A percentile compares a stretch with the other conserved stretches of the same genome.
Evolutionary conservation across 2,329 filamentous ascomycete genomes (phyloP).

Genomic region (Alternaria ethzedia): DNA sequence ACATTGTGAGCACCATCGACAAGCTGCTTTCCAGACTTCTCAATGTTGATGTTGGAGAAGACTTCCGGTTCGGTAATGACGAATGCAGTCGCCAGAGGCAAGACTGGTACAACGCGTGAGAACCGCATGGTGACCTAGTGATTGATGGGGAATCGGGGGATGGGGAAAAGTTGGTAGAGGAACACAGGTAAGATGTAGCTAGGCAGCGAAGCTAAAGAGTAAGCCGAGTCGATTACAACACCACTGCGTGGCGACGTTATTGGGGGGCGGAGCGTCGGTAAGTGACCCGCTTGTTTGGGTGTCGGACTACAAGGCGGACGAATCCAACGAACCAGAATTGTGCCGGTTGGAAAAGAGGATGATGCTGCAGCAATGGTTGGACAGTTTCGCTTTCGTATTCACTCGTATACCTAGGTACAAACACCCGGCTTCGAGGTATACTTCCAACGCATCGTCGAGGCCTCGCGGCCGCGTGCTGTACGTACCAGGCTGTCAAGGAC

Average conservation of each 20-base stretch:
- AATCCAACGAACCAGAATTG: conserved; percentile 5
- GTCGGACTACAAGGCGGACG: conserved; percentile 13
- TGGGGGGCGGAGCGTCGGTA: conserved; percentile 14
- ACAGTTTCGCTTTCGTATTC: neutral
- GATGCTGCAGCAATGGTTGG: neutral
- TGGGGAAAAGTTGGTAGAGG: conserved; percentile 7
- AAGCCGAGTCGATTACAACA: conserved; percentile 41
- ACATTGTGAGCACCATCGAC: conserved; percentile 29
- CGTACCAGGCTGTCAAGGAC: conserved; percentile 19
- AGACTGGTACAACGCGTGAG: conserved; percentile 56
- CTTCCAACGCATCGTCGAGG: neutral
- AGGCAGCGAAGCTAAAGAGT: conserved; percentile 17
- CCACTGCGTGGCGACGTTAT: conserved; percentile 24
- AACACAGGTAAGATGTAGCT: conserved; percentile 14
- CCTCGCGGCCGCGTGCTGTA: conserved; percentile 9
- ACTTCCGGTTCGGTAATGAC: conserved; percentile 61
- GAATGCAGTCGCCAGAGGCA: conserved; percentile 58
- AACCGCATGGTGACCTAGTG: conserved; percentile 55
- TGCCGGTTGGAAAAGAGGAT: neutral
- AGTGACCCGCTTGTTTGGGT: conserved; percentile 1
- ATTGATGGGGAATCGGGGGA: conserved; percentile 8
- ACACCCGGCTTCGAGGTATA: neutral
- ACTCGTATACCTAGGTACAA: neutral
- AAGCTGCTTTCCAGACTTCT: conserved; percentile 29
- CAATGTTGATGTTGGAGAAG: conserved; percentile 46